Evolutionary conservation across 225 moss, liverwort and hornwort species (phyloP), one percentile per base, ranked within the genome.

Genomic region (Bryum argenteum): DNA sequence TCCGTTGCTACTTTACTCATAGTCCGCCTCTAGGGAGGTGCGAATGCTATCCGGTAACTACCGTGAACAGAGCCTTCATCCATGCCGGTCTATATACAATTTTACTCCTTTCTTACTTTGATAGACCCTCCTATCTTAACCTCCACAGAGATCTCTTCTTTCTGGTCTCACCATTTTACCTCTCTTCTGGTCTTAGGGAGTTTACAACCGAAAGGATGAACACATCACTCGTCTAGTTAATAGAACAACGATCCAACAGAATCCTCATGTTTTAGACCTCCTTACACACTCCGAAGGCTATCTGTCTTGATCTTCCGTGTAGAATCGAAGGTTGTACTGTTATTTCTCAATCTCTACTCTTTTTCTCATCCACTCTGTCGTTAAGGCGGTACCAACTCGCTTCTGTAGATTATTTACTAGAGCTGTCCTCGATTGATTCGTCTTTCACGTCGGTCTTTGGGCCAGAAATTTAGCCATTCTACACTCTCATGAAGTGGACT

Each of bases 1-100:
- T 89, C 10, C 89, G 85, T 65, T 80, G 87, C 58, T 82, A 89
- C 48, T 89, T 85, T 17, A 58, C 81, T 54, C 70, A 74, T 51
- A 33, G 5, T 33, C 33, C 7, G 5, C 5, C 5, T 33, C 5
- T 33, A 33, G 7, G 33, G 33, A 33, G 33, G 5, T 33, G 22
- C 58, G 28, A 8, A 28, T 26, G 16, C 58, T 58, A 58, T 16
- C 16, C 9, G 8, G 58, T 15, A 15, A 33, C 16, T 17, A 17
- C 28, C 28, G 17, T 8, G 26, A 58, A 17, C 12, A 28, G 4
- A 15, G 3, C 8, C 16, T 33, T 33, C 8, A 26, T 58, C 9
- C 16, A 48, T 48, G 48, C 16, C 16, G 58, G 28, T 9, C 17
- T 58, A 24, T 8, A 9, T 15, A 16, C 14, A 8, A 33, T 26